These are phyloP conservation scores for Fusarium sp. DNA, from an alignment of 2,329 filamentous ascomycete species.

Conservation along the genomic window DNA sequence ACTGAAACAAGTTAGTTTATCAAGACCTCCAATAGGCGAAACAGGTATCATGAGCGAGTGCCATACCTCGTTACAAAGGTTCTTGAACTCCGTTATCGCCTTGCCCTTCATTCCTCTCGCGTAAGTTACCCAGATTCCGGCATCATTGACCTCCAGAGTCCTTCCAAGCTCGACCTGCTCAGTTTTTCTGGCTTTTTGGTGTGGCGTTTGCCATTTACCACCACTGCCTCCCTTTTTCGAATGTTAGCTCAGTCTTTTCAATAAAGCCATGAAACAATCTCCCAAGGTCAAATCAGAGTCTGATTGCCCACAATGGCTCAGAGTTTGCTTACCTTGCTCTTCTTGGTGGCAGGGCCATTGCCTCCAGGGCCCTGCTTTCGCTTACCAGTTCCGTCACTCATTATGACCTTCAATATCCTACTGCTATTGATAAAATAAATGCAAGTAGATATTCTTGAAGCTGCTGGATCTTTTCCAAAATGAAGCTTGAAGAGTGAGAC, in stretches of 20 bases:
- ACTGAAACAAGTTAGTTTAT: constrained; percentile 59
- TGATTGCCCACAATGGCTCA: background rate
- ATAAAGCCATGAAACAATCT: background rate
- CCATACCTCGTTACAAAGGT: constrained; percentile 74
- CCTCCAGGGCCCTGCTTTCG: constrained; percentile 52
- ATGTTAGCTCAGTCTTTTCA: constrained; percentile 24
- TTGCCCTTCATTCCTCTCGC: constrained; percentile 77
- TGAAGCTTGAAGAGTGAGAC: background rate
- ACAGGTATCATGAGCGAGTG: background rate
- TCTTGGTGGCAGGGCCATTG: constrained; percentile 51
- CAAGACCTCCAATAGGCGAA: background rate
- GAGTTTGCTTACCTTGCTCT: constrained; percentile 55
- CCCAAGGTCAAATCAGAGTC: background rate
- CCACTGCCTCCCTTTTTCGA: constrained; percentile 60
- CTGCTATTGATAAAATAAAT: background rate
- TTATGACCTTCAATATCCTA: constrained; percentile 20
- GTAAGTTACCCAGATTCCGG: constrained; percentile 83
- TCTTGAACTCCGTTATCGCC: constrained; percentile 74
- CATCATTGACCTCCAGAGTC: constrained; percentile 73
- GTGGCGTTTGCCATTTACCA: constrained; percentile 72
- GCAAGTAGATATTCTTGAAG: background rate
- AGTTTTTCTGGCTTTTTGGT: constrained; percentile 65
- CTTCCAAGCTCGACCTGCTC: constrained; percentile 58
- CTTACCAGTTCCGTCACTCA: constrained; percentile 52
- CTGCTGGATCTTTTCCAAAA: background rate